Evolutionary conservation across 768 basidiomycete species (phyloP), one percentile per base, ranked within the genome.

Genomic region (Xerocomellus chrysenteron): DNA sequence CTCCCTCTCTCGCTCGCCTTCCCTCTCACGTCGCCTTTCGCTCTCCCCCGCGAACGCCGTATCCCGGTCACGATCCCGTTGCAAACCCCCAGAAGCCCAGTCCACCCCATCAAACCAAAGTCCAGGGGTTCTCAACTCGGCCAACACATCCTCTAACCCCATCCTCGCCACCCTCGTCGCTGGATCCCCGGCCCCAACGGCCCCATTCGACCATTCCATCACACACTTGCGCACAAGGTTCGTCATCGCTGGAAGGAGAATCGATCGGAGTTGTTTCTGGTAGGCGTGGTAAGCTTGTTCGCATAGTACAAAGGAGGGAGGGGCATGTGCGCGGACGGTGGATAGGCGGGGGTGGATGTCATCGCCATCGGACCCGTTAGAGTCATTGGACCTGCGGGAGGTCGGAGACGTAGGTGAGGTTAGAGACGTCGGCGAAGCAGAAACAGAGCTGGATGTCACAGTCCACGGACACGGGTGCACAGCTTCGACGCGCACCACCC

Each of bases 51-150:
- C 6, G 17, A 59, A 48, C 4, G 72, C 71, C 2, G 76, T 69
- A 48, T 80, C 77, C 32, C 77, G 78, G 50, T 80, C 79, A 44
- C 78, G 43, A 12, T 59, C 50, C 24, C 60, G 54, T 44, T 66
- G 64, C 28, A 62, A 49, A 2, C 63, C 65, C 26, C 63, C 72
- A 39, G 68, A 62, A 19, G 65, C 54, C 86, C 88, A 89, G 65
- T 90, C 86, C 3, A 87, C 76, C 0, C 88, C 88, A 50, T 89
- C 85, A 55, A 82, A 86, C 89, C 89, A 91, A 2, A 85, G 74
- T 0, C 80, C 82, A 28, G 75, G 77, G 36, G 84, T 80, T 40
- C 84, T 74, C 55, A 92, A 57, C 46, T 80, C 78, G 39, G 63
- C 68, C 30, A 86, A 63, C 0, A 92, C 83, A 5, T 88, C 87